Evolutionary conservation across 1,284 basidiomycete species (phyloP).

Genomic region (Papiliotrema fonsecae): DNA sequence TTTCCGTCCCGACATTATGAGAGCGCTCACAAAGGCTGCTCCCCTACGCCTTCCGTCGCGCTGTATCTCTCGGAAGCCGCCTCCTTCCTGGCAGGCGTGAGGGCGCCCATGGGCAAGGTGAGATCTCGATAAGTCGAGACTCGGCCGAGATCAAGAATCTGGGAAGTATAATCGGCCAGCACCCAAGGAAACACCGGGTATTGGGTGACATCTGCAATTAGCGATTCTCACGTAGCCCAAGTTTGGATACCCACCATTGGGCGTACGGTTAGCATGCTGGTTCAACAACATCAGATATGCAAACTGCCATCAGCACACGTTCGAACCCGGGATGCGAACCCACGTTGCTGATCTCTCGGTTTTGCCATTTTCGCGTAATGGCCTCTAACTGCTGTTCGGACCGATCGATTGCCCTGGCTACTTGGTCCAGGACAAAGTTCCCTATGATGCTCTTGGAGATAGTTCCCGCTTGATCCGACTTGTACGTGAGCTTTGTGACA

Average conservation of each 20-base stretch:
- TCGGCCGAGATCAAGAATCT: constrained; percentile 64
- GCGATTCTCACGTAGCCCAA: constrained; percentile 14
- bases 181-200: constrained; percentile 92
- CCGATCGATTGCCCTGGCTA: constrained; percentile 43
- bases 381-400: constrained; percentile 46
- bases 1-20: background rate
- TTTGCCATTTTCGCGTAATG: constrained; percentile 65
- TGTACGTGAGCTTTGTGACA: constrained; percentile 55
- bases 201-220: constrained; percentile 70
- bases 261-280: constrained; percentile 83
- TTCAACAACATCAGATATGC: constrained; percentile 81
- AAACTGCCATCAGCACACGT: constrained; percentile 55
- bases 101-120: constrained; percentile 84
- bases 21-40: constrained; percentile 62
- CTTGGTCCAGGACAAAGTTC: constrained; percentile 46
- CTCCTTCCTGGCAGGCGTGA: constrained; percentile 66
- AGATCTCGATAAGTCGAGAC: constrained; percentile 65
- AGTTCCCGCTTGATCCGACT: constrained; percentile 40
- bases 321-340: constrained; percentile 23
- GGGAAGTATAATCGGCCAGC: constrained; percentile 75
- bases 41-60: constrained; percentile 72
- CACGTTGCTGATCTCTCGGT: constrained; percentile 82
- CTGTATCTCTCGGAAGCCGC: constrained; percentile 70
- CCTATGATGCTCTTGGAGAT: constrained; percentile 42
- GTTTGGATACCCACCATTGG: constrained; percentile 54